phyloP scores from a whole-genome alignment of 192 early-diverging fungal genomes.

The Gorgonomyces haynaldii region DNA sequence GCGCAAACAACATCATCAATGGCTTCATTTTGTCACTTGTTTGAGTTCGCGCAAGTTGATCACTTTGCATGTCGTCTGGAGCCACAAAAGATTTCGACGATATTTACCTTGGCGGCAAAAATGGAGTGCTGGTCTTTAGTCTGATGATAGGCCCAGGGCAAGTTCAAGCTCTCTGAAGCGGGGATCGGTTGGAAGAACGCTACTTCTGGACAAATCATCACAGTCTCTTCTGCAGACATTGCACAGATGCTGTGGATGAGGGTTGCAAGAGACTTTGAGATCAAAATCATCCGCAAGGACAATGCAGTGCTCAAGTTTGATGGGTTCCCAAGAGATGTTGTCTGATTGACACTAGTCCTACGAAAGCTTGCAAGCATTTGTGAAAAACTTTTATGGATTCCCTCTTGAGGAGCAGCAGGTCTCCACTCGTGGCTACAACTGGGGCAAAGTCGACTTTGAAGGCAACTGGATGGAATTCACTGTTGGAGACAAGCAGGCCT shows the following conservation, averaged over 20 bases:
- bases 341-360: slow-evolving; percentile 45
- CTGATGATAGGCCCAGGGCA: slow-evolving; percentile 18
- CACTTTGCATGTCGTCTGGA: too few relatives aligned
- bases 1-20: too few relatives aligned
- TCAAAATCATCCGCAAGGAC: slow-evolving; percentile 64
- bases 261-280: slow-evolving; percentile 74
- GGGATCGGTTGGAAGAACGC: slow-evolving; percentile 70
- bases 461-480: slow-evolving; percentile 68
- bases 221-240: slow-evolving; percentile 48
- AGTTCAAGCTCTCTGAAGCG: slow-evolving; percentile 34
- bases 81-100: slow-evolving; percentile 29
- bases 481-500: slow-evolving; percentile 69
- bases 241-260: slow-evolving; percentile 69
- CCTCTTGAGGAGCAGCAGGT: slow-evolving; percentile 71
- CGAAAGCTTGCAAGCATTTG: slow-evolving; percentile 61
- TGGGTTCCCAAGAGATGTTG: slow-evolving; percentile 69
- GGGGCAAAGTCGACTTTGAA: slow-evolving; percentile 60
- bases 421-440: slow-evolving; percentile 91
- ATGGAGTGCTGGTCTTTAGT: slow-evolving; percentile 19
- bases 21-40: too few relatives aligned
- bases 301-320: slow-evolving; percentile 76
- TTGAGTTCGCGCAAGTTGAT: too few relatives aligned
- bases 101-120: slow-evolving; percentile 31
- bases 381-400: slow-evolving; percentile 62
- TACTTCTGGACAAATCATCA: slow-evolving; percentile 36